Conservation (phyloP, 352 stramenopile species). For the Globisporangium echinulatum region DNA sequence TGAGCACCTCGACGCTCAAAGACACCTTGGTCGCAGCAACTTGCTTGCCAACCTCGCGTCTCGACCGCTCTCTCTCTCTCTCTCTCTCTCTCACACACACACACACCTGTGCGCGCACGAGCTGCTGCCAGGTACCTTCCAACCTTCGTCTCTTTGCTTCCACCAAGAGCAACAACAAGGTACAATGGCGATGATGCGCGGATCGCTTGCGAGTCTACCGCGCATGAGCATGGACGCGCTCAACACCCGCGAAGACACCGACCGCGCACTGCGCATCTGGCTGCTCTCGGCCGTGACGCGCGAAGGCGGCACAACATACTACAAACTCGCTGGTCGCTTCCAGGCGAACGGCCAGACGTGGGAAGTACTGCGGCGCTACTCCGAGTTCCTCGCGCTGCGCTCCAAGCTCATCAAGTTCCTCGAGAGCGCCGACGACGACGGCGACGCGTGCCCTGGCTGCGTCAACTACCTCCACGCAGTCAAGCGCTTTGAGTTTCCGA, state of each 20-base stretch:
- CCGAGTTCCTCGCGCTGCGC: constrained; percentile 74
- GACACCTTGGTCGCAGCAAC: too few relatives aligned
- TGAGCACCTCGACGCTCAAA: too few relatives aligned
- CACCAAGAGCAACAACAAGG: constrained; percentile 2
- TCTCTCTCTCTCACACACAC: background rate
- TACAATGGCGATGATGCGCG: constrained; percentile 21
- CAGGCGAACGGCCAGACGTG: constrained; percentile 57
- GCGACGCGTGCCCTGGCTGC: constrained; percentile 72
- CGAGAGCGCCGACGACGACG: constrained; percentile 47
- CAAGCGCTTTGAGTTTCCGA: constrained; percentile 76
- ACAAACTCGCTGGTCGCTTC: constrained; percentile 67
- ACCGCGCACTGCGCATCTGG: constrained; percentile 56
- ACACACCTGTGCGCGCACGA: background rate
- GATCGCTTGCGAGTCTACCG: constrained; percentile 22
- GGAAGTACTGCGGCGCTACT: constrained; percentile 82
- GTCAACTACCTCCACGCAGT: constrained; percentile 75
- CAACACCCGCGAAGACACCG: constrained; percentile 35
- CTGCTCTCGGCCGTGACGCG: constrained; percentile 49
- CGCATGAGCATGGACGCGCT: constrained; percentile 53
- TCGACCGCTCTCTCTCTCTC: too few relatives aligned
- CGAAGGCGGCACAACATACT: constrained; percentile 48
- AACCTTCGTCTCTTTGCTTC: background rate
- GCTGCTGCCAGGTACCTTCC: background rate
- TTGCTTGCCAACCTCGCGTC: too few relatives aligned
- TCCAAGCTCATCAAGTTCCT: constrained; percentile 78